Conservation (phyloP, 192 early-diverging fungal species). For the Coemansia sp. region DNA sequence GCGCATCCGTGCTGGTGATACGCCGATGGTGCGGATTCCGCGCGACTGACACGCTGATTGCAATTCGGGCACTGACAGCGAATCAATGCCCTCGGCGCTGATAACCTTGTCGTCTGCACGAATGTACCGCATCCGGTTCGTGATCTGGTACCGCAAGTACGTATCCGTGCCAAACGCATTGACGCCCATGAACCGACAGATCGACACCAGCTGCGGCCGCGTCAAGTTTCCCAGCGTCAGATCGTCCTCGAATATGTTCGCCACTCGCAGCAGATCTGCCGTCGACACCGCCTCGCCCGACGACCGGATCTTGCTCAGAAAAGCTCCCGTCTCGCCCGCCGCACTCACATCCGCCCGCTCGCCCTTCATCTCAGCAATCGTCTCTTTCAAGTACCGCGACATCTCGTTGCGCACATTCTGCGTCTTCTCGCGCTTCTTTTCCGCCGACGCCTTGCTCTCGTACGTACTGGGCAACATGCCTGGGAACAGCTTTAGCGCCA, state of each 20-base stretch:
- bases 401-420: constrained; percentile 91
- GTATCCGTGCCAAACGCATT: constrained; percentile 98
- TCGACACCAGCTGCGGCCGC: constrained; percentile 90
- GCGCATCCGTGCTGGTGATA: constrained; percentile 84
- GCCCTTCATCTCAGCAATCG: constrained; percentile 79
- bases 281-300: constrained; percentile 81
- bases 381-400: constrained; percentile 94
- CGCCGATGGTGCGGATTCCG: constrained; percentile 86
- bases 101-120: constrained; percentile 90
- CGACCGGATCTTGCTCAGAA: constrained; percentile 66
- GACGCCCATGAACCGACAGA: constrained; percentile 93
- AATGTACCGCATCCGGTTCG: constrained; percentile 81
- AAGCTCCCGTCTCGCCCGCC: constrained; percentile 41
- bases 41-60: constrained; percentile 84
- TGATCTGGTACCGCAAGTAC: constrained; percentile 90
- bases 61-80: constrained; percentile 82
- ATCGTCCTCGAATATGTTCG: constrained; percentile 90
- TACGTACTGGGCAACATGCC: constrained; percentile 96
- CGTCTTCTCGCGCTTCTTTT: constrained; percentile 92
- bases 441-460: constrained; percentile 78
- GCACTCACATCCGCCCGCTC: constrained; percentile 21
- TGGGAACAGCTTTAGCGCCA: constrained; percentile 90
- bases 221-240: constrained; percentile 90
- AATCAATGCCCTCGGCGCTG: constrained; percentile 81
- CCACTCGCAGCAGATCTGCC: constrained; percentile 77